Evolutionary conservation across 768 basidiomycete species (phyloP), one percentile per base, ranked within the genome.

Genomic region (Trametopsis cervina): DNA sequence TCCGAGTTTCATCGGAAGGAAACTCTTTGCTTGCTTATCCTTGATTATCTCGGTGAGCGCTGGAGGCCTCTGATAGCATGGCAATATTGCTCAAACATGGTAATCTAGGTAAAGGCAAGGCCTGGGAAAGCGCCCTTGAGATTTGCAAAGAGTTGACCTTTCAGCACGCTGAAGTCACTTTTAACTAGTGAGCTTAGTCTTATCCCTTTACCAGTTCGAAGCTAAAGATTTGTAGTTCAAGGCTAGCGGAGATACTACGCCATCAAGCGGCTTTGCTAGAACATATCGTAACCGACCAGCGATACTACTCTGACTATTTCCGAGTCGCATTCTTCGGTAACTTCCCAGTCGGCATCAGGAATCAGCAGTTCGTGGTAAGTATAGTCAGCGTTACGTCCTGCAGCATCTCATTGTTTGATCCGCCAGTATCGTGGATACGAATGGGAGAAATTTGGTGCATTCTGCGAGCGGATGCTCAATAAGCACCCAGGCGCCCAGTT

Each of bases 1-100:
- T 93, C 87, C 2, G 85, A 91, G 27, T 98, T 97, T 66, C 87
- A 88, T 48, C 79, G 95, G 40, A 96, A 95, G 60, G 95, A 98
- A 66, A 91, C 91, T 0, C 71, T 98, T 2, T 91, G 86, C 55
- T 73, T 96, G 37, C 70, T 94, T 47, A 93, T 94, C 49, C 77
- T 98, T n/a, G 92, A 96, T 61, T 92, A 93, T 57, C 78, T 97
- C 18, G 89, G 91, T 89, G 49, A 47, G 75, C 56, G 18, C 44
- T 38, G 13, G 6, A 40, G 44, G 9, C 54, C 22, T 5, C 38
- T 33, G 40, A 17, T 25, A 47, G 41, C 17, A 22, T 22, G 39
- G 9, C 39, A 6, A 10, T 46, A 26, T 47, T 44, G 37, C 56
- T 40, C 53, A 27, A 13, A 39, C 1, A 46, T 35, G n/a, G n/a